Conservation (phyloP, 83 land plant genomes). For the Picea abies region DNA sequence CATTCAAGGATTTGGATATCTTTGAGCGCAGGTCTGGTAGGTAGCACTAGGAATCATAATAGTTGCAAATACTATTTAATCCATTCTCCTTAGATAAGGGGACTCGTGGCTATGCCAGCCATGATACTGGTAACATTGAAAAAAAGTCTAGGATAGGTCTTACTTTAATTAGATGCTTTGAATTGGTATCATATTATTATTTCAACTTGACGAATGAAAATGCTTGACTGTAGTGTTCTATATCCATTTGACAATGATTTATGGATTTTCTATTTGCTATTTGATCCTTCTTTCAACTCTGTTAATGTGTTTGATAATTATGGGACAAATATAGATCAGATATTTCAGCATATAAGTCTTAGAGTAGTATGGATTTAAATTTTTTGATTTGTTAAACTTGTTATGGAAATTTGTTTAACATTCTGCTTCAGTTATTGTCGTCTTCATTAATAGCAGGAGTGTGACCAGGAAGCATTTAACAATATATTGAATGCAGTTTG, state of each 20-base stretch:
- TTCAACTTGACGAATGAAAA: neutral
- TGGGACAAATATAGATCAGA: neutral
- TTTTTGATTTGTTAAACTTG: neutral
- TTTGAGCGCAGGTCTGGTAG: too few relatives aligned
- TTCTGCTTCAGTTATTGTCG: neutral
- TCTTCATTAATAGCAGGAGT: neutral
- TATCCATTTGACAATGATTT: neutral
- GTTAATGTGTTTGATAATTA: neutral
- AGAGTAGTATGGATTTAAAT: neutral
- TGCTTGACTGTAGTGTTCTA: neutral
- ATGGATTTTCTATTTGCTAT: neutral
- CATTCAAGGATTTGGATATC: too few relatives aligned
- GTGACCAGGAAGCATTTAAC: neutral
- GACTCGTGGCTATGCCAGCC: too few relatives aligned
- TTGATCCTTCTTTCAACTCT: neutral
- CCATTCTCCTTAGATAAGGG: too few relatives aligned
- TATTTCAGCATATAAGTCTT: neutral
- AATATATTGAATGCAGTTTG: slow-evolving; percentile 11
- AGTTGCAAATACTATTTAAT: too few relatives aligned
- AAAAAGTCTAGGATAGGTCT: too few relatives aligned
- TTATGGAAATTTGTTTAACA: neutral
- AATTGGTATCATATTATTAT: neutral
- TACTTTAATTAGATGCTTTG: too few relatives aligned
- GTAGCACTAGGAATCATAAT: too few relatives aligned
- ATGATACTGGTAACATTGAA: too few relatives aligned